A percentile compares a stretch with the other conserved stretches of the same genome.
These are phyloP conservation scores for Umbellularia californica DNA, from an alignment of 164 flowering plant genomes.

Conservation along the genomic window DNA sequence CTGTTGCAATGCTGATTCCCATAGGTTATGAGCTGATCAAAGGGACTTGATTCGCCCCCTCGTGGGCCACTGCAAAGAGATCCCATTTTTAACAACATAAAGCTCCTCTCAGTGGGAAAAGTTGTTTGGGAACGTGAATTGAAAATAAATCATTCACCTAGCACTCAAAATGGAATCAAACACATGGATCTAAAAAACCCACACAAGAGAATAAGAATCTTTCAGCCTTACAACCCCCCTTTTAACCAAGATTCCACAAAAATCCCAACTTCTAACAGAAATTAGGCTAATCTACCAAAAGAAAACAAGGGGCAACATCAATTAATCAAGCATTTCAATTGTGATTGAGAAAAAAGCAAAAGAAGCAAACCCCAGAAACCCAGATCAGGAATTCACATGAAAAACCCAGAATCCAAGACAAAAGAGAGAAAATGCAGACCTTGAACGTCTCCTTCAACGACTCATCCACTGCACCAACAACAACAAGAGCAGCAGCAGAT, in stretches of 20 bases:
- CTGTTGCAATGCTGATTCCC: neutral
- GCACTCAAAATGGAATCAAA: neutral
- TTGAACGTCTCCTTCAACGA: slow-evolving; percentile 27
- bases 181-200: too few relatives aligned
- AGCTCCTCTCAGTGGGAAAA: neutral
- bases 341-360: slow-evolving; percentile 1
- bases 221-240: neutral
- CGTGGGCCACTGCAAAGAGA: neutral
- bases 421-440: slow-evolving; percentile 18
- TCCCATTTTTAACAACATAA: neutral
- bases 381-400: slow-evolving; percentile 1
- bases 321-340: slow-evolving; percentile 5
- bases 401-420: neutral
- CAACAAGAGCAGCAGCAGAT: neutral
- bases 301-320: neutral
- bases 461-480: slow-evolving; percentile 28
- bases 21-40: neutral
- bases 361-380: slow-evolving; percentile 1
- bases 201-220: too few relatives aligned
- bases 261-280: too few relatives aligned
- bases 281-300: neutral
- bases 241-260: too few relatives aligned
- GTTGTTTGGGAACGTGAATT: too few relatives aligned
- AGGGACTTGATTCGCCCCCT: neutral
- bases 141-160: neutral